phyloP scores from a whole-genome alignment of 2,329 filamentous ascomycete genomes.

The Monilinia fructigena region DNA sequence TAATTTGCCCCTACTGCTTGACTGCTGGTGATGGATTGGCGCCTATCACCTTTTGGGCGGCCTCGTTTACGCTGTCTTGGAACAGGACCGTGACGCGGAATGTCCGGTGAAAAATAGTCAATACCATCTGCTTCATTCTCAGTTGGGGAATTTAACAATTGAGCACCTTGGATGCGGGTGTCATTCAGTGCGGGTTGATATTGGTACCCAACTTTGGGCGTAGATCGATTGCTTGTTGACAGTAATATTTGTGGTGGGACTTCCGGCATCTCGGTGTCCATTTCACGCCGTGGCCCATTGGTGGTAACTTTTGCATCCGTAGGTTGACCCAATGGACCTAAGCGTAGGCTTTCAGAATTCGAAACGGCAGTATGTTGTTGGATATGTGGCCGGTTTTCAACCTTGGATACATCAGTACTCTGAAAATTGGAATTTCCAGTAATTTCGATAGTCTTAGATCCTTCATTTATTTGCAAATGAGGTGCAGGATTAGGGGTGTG shows the following conservation, averaged over 20 bases:
- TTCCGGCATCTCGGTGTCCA: not conserved
- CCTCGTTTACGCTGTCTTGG: conserved; percentile 5
- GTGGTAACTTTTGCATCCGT: not conserved
- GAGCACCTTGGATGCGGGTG: not conserved
- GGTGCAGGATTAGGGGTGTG: not conserved
- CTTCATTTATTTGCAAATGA: not conserved
- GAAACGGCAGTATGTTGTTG: not conserved
- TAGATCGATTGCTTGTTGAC: not conserved
- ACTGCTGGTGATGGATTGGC: not conserved
- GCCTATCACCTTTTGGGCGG: not conserved
- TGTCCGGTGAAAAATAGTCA: conserved; percentile 10
- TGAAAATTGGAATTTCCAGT: not conserved
- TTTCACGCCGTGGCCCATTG: not conserved
- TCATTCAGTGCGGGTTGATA: not conserved
- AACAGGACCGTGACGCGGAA: not conserved
- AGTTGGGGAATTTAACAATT: not conserved
- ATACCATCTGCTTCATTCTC: not conserved
- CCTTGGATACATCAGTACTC: not conserved
- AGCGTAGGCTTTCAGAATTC: not conserved
- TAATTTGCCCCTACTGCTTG: not conserved
- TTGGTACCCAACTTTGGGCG: conserved; percentile 1
- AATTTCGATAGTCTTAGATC: not conserved
- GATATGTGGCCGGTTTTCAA: not conserved
- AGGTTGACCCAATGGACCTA: not conserved
- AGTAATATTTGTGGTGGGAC: not conserved